Percentiles rank a stretch among this genome's conserved stretches.
Conservation (phyloP, 805 yeast genomes). For the Nakazawaea wyomingensis region DNA sequence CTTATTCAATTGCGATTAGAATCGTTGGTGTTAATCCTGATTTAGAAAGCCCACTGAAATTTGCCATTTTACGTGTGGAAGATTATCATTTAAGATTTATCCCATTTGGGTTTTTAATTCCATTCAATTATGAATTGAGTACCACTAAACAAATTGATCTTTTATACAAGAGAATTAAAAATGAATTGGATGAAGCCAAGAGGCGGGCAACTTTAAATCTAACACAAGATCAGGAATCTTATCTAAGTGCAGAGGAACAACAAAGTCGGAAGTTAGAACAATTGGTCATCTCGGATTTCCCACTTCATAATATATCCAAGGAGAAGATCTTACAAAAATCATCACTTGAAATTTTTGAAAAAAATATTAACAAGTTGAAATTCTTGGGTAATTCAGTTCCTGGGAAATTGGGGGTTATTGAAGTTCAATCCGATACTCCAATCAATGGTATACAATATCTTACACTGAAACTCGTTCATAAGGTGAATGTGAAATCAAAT, state of each 20-base stretch:
- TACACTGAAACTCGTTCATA: constrained; percentile 7
- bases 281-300: constrained; percentile 11
- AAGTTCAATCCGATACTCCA: constrained; percentile 9
- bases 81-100: constrained; percentile 22
- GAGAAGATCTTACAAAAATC: constrained; percentile 5
- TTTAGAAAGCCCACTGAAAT: constrained; percentile 23
- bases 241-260: background rate
- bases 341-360: constrained; percentile 1
- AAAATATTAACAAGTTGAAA: background rate
- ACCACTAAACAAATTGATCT: constrained; percentile 10
- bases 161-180: constrained; percentile 1
- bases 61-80: constrained; percentile 18
- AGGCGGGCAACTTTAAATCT: background rate
- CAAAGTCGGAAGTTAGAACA: constrained; percentile 1
- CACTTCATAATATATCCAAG: constrained; percentile 10
- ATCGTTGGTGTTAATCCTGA: constrained; percentile 34
- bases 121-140: constrained; percentile 8
- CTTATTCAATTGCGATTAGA: constrained; percentile 50
- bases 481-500: constrained; percentile 3
- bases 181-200: constrained; percentile 7
- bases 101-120: constrained; percentile 22
- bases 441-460: constrained; percentile 14
- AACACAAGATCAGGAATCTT: background rate
- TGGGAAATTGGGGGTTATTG: constrained; percentile 3
- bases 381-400: background rate